Evolutionary conservation across 1,284 basidiomycete species (phyloP).

Genomic region (Ustilago xerochloae): DNA sequence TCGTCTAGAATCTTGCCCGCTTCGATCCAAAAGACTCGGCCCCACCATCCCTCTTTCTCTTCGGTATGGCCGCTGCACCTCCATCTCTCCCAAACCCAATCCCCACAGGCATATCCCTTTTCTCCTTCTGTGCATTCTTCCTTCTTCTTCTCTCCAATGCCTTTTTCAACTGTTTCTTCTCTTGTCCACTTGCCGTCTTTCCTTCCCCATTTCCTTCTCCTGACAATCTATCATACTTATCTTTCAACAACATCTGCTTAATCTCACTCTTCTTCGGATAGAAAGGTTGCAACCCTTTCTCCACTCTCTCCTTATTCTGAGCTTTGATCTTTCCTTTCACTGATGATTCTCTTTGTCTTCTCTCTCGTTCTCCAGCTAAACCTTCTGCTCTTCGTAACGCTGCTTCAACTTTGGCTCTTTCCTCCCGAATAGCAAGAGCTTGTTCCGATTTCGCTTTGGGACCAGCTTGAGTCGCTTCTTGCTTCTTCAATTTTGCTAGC

Average conservation of each 20-base stretch:
- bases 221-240: constrained; percentile 52
- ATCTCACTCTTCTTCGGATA: constrained; percentile 84
- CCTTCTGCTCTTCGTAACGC: constrained; percentile 83
- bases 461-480: constrained; percentile 75
- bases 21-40: constrained; percentile 10
- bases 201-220: constrained; percentile 18
- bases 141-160: constrained; percentile 88
- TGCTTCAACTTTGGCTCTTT: constrained; percentile 80
- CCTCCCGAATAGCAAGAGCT: constrained; percentile 71
- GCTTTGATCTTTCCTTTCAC: constrained; percentile 73
- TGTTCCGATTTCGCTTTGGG: constrained; percentile 74
- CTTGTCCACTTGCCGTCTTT: constrained; percentile 20
- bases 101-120: constrained; percentile 71
- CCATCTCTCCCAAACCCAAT: constrained; percentile 26
- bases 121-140: constrained; percentile 89
- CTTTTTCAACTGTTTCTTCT: constrained; percentile 75
- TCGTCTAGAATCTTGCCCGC: constrained; percentile 13
- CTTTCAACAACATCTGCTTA: constrained; percentile 51
- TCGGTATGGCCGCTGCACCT: constrained; percentile 26
- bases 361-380: constrained; percentile 74
- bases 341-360: constrained; percentile 71
- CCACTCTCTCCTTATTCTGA: constrained; percentile 62
- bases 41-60: constrained; percentile 23
- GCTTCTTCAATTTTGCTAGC: constrained; percentile 77
- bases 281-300: constrained; percentile 72